A percentile compares a stretch with the other conserved stretches of the same genome.
Evolutionary conservation across 345 rosid genomes (phyloP).

Genomic region (Stellera chamaejasme): DNA sequence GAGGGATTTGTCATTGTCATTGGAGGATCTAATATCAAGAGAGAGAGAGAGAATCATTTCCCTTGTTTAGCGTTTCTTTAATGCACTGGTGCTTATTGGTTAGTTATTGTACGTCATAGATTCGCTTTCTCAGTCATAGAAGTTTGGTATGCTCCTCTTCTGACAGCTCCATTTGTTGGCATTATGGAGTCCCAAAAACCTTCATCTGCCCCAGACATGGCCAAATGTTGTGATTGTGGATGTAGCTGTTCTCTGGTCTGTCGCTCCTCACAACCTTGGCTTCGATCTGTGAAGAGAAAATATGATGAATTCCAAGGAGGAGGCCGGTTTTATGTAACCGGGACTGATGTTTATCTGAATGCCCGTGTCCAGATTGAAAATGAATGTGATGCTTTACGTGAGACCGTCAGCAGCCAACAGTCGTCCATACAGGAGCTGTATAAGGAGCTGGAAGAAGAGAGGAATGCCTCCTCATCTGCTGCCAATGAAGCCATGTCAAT

Average conservation of each 20-base stretch:
- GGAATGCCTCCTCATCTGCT: constrained; percentile 79
- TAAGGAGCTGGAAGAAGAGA: constrained; percentile 71
- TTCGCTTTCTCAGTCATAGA: background rate
- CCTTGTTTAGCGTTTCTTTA: background rate
- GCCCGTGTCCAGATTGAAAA: constrained; percentile 63
- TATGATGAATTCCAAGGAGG: constrained; percentile 51
- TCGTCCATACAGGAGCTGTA: constrained; percentile 46
- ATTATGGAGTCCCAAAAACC: constrained; percentile 47
- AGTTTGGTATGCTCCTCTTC: background rate
- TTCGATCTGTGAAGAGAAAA: constrained; percentile 67
- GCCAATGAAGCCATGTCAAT: constrained; percentile 92
- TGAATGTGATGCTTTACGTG: constrained; percentile 57
- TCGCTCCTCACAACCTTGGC: constrained; percentile 33
- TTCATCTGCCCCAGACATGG: constrained; percentile 25
- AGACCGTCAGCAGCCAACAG: constrained; percentile 54
- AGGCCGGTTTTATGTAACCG: constrained; percentile 26
- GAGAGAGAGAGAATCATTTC: background rate
- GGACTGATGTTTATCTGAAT: constrained; percentile 37
- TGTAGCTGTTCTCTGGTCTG: constrained; percentile 38
- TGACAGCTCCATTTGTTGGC: background rate
- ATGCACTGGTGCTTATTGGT: too few relatives aligned
- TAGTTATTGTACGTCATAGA: constrained; percentile 1
- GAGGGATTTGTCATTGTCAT: constrained; percentile 1
- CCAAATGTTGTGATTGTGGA: constrained; percentile 56
- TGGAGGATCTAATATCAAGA: background rate